phyloP scores from a whole-genome alignment of 2,329 filamentous ascomycete genomes.

The Beauveria bassiana region DNA sequence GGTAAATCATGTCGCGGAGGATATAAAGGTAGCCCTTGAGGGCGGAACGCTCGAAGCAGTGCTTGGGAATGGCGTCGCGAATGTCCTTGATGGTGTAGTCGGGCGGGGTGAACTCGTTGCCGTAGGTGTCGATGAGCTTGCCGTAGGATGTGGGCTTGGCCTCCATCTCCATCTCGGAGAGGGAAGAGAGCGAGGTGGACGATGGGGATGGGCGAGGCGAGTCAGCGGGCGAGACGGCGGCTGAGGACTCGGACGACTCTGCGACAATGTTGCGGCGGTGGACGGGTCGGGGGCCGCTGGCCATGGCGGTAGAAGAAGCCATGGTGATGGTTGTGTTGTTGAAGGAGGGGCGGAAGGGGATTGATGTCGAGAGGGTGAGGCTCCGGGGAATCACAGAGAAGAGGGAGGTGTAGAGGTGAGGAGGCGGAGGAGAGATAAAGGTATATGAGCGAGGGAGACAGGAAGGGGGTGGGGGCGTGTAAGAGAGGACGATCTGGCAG shows the following conservation, averaged over 20 bases:
- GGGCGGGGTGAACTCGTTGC: constrained; percentile 87
- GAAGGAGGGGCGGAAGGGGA: constrained; percentile 3
- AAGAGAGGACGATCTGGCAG: constrained; percentile 2
- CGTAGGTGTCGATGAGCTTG: constrained; percentile 81
- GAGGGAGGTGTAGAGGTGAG: not conserved
- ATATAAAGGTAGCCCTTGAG: constrained; percentile 73
- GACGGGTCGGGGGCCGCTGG: constrained; percentile 34
- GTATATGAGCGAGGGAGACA: constrained; percentile 3
- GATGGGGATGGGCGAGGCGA: constrained; percentile 61
- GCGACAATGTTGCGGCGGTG: constrained; percentile 40
- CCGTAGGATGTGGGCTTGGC: constrained; percentile 41
- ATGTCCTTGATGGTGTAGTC: constrained; percentile 98
- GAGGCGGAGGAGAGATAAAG: not conserved
- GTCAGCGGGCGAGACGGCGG: constrained; percentile 49
- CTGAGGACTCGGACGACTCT: constrained; percentile 45
- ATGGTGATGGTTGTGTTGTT: constrained; percentile 24
- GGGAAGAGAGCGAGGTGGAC: constrained; percentile 84
- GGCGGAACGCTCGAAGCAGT: constrained; percentile 88
- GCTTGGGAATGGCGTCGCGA: constrained; percentile 91
- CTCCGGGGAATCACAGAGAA: not conserved
- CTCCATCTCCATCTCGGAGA: constrained; percentile 56
- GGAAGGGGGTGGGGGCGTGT: constrained; percentile 13
- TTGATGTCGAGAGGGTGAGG: not conserved
- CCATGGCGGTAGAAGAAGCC: constrained; percentile 38
- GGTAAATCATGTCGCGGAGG: constrained; percentile 64